phyloP scores from a whole-genome alignment of 495 filamentous ascomycete species.

The Podospora didyma region DNA sequence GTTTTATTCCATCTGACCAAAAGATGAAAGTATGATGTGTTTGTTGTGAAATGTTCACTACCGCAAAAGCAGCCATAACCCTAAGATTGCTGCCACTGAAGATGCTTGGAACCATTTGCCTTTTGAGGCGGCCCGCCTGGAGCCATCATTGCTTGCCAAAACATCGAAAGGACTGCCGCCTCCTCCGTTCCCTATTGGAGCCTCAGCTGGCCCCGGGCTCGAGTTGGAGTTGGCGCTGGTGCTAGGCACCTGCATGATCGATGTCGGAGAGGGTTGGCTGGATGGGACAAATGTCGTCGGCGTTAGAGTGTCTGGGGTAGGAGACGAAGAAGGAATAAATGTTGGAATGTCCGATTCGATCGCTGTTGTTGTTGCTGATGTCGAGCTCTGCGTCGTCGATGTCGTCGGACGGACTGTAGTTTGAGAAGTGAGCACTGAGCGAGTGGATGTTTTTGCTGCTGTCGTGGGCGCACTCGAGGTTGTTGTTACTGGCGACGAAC shows the following conservation, averaged over 20 bases:
- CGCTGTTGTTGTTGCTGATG: background rate
- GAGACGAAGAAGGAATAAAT: background rate
- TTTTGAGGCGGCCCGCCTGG: background rate
- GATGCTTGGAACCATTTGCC: background rate
- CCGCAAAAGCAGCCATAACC: background rate
- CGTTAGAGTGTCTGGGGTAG: background rate
- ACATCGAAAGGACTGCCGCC: slow-evolving; percentile 29
- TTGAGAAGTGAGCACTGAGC: slow-evolving; percentile 2
- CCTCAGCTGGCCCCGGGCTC: background rate
- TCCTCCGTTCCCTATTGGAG: slow-evolving; percentile 13
- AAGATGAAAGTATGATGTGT: background rate
- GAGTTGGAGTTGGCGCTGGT: background rate
- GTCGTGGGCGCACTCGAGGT: slow-evolving; percentile 7
- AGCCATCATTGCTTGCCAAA: background rate
- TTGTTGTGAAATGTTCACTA: background rate
- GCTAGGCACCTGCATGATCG: background rate
- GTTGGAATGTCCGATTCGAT: background rate
- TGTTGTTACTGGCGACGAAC: background rate
- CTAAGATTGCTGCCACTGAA: background rate
- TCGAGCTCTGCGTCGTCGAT: background rate
- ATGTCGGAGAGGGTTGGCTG: background rate
- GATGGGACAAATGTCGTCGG: background rate
- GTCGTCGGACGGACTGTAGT: slow-evolving; percentile 10
- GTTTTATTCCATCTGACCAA: background rate
- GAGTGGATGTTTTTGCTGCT: slow-evolving; percentile 4